phyloP scores from a whole-genome alignment of 2,329 filamentous ascomycete species.

The Verticillium nonalfalfae region DNA sequence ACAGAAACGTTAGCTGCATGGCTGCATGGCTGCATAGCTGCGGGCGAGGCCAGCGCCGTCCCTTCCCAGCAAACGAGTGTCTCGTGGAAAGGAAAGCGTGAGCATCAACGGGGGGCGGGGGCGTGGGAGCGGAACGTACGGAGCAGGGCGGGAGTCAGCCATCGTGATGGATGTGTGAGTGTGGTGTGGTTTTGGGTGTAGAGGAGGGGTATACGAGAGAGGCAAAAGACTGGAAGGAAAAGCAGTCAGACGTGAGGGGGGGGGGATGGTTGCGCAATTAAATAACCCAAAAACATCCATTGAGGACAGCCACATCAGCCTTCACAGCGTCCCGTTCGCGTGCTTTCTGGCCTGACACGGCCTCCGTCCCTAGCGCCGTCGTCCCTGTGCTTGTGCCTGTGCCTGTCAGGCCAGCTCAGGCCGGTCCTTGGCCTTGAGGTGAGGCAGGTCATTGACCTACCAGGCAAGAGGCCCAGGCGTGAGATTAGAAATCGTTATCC shows the following conservation, averaged over 20 bases:
- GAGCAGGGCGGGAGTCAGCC: conserved; percentile 12
- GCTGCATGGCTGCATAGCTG: conserved; percentile 4
- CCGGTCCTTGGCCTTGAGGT: background rate
- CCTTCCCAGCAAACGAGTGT: too few relatives aligned
- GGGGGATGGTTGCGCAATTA: conserved; percentile 1
- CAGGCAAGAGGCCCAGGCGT: background rate
- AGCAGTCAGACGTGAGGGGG: background rate
- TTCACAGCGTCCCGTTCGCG: background rate
- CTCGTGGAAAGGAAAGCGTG: too few relatives aligned
- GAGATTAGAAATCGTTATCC: conserved; percentile 2
- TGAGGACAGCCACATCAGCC: background rate
- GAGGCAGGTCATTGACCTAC: background rate
- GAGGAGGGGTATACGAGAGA: background rate
- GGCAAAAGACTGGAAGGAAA: background rate
- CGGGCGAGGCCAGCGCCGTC: background rate
- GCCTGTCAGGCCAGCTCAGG: background rate
- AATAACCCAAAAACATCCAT: background rate
- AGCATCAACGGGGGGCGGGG: too few relatives aligned
- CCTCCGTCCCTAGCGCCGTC: background rate
- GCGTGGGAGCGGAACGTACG: conserved; percentile 5
- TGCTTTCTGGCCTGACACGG: background rate
- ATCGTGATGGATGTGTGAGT: conserved; percentile 7
- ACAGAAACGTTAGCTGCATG: background rate
- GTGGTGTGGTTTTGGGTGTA: background rate
- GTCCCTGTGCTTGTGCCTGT: background rate